A percentile compares a stretch with the other conserved stretches of the same genome.
Evolutionary conservation across 202 grass and related monocot species (phyloP).

Genomic region (Sporobolus alterniflorus): DNA sequence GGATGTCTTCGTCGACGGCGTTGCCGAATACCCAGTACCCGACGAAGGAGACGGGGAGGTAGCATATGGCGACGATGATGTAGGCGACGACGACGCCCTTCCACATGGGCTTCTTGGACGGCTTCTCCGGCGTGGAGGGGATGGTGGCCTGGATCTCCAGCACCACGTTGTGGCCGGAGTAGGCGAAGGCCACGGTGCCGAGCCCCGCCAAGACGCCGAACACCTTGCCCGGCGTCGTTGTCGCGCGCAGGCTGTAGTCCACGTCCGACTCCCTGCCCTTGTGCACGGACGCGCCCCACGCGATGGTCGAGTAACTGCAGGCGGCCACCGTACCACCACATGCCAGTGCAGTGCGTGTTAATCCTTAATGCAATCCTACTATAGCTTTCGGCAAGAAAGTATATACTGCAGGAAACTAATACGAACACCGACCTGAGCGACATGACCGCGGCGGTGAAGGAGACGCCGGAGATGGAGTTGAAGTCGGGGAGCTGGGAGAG

Average conservation of each 20-base stretch:
- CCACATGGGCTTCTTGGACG: slow-evolving; percentile 97
- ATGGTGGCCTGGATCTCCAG: slow-evolving; percentile 96
- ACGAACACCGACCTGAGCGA: slow-evolving; percentile 90
- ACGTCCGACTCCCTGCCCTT: slow-evolving; percentile 58
- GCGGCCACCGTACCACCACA: too few species aligned
- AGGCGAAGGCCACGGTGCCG: slow-evolving; percentile 76
- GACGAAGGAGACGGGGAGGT: slow-evolving; percentile 82
- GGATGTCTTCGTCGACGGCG: slow-evolving; percentile 58
- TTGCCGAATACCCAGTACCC: slow-evolving; percentile 91
- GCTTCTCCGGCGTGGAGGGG: slow-evolving; percentile 75
- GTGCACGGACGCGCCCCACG: slow-evolving; percentile 65
- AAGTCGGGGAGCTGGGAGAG: slow-evolving; percentile 85
- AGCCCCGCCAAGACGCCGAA: slow-evolving; percentile 69
- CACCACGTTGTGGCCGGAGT: slow-evolving; percentile 87
- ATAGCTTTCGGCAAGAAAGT: background rate
- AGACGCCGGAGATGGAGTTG: slow-evolving; percentile 90
- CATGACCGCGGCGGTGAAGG: slow-evolving; percentile 91
- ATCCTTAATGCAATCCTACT: too few species aligned
- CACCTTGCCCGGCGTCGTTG: slow-evolving; percentile 48
- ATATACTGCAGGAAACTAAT: too few species aligned
- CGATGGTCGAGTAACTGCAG: slow-evolving; percentile 78
- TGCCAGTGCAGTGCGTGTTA: too few species aligned
- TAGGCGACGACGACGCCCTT: slow-evolving; percentile 89
- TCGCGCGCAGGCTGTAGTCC: slow-evolving; percentile 41
- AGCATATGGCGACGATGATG: slow-evolving; percentile 77